These are phyloP conservation scores for Singerocomus inundabilis DNA, from an alignment of 1,284 basidiomycete genomes.

Conservation along the genomic window DNA sequence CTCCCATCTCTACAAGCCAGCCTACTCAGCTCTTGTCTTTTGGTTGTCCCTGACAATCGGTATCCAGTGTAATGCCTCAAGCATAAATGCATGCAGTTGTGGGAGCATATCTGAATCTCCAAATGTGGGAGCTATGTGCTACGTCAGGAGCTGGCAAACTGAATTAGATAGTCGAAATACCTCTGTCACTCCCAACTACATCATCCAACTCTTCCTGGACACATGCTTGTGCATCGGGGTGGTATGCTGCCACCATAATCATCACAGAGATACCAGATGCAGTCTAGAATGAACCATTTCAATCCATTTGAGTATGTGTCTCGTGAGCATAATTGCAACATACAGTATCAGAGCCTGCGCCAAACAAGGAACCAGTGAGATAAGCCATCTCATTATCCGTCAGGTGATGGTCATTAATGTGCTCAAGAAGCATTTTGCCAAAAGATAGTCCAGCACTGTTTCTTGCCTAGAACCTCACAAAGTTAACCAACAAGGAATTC, in stretches of 20 bases:
- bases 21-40: too few relatives aligned
- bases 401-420: not conserved
- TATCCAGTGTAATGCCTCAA: slow-evolving; percentile 42
- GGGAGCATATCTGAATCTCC: not conserved
- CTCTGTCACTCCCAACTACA: not conserved
- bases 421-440: not conserved
- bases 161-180: not conserved
- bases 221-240: not conserved
- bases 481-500: not conserved
- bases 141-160: not conserved
- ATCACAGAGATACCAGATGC: not conserved
- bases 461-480: not conserved
- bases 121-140: not conserved
- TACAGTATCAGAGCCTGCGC: not conserved
- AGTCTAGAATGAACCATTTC: not conserved
- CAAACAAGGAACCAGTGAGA: not conserved
- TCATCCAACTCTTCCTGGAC: not conserved
- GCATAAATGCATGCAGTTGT: slow-evolving; percentile 24
- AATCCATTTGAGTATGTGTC: not conserved
- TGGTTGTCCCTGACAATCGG: too few relatives aligned
- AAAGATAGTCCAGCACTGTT: not conserved
- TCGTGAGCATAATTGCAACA: not conserved
- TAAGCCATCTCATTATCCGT: not conserved
- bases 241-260: not conserved
- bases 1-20: too few relatives aligned